phyloP scores from a whole-genome alignment of 129 eudicot genomes.

The Escallonia herrerae region DNA sequence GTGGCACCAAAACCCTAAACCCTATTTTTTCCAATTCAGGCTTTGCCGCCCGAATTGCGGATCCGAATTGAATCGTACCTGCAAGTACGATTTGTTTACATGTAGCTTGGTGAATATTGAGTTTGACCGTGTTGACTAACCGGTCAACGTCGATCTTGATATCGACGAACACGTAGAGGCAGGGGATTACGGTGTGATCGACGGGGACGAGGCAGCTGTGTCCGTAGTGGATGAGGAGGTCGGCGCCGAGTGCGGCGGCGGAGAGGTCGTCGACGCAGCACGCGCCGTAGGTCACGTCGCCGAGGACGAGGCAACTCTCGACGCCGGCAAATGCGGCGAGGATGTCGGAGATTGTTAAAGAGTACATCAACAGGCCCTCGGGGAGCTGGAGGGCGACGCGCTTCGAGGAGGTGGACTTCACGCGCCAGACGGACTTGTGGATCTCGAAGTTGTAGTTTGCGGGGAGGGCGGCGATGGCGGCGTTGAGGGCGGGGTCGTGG shows the following conservation, averaged over 20 bases:
- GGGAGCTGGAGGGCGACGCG: conserved; percentile 93
- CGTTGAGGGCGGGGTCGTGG: conserved; percentile 58
- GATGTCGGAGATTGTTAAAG: conserved; percentile 73
- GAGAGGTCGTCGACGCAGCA: conserved; percentile 91
- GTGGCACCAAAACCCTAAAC: conserved; percentile 82
- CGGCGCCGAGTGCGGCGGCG: conserved; percentile 67
- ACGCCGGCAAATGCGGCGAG: conserved; percentile 66
- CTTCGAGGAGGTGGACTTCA: conserved; percentile 46
- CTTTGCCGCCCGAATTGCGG: conserved; percentile 71
- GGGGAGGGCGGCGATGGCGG: conserved; percentile 81
- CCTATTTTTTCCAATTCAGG: conserved; percentile 58
- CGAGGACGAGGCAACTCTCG: conserved; percentile 53
- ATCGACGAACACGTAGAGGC: conserved; percentile 78
- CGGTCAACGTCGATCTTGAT: conserved; percentile 49
- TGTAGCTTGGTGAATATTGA: conserved; percentile 27
- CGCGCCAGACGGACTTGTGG: conserved; percentile 81
- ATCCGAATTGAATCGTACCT: conserved; percentile 70
- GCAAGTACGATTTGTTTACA: conserved; percentile 58
- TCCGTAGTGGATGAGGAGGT: conserved; percentile 74
- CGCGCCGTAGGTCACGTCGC: conserved; percentile 96
- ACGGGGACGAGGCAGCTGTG: conserved; percentile 87
- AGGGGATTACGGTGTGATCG: conserved; percentile 67
- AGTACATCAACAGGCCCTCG: conserved; percentile 89
- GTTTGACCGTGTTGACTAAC: conserved; percentile 22
- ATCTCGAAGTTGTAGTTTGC: conserved; percentile 87